Evolutionary conservation across 73 alveolate species (phyloP).

Genomic region (Tetrahymena thermophila): DNA sequence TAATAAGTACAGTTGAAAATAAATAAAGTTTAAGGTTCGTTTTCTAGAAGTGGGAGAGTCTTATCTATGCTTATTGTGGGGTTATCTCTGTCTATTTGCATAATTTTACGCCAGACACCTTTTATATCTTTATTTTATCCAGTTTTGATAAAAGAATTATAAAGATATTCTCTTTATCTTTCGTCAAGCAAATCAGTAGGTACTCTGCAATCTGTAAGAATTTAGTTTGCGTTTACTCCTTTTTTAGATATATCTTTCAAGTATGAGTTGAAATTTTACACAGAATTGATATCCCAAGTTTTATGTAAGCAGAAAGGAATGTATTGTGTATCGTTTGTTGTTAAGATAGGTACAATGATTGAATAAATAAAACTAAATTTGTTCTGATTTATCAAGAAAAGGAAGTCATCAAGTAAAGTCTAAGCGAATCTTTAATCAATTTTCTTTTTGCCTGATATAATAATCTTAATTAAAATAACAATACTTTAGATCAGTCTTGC

Average conservation of each 20-base stretch:
- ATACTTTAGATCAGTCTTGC: constrained; percentile 2
- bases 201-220: background rate
- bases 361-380: background rate
- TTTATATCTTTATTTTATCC: background rate
- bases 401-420: constrained; percentile 11
- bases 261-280: background rate
- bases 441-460: background rate
- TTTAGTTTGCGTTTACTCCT: background rate
- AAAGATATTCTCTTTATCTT: background rate
- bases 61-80: background rate
- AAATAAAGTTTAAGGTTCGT: background rate
- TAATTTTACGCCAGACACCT: background rate
- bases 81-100: background rate
- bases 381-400: background rate
- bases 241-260: background rate
- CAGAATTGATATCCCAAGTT: background rate
- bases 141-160: background rate
- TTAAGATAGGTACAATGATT: constrained; percentile 14
- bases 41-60: background rate
- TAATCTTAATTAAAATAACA: constrained; percentile 15
- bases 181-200: background rate
- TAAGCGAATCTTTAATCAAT: background rate
- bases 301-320: constrained; percentile 30
- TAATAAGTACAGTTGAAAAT: background rate
- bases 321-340: background rate